phyloP scores from a whole-genome alignment of 805 yeast genomes.

The Saturnispora sanitii region DNA sequence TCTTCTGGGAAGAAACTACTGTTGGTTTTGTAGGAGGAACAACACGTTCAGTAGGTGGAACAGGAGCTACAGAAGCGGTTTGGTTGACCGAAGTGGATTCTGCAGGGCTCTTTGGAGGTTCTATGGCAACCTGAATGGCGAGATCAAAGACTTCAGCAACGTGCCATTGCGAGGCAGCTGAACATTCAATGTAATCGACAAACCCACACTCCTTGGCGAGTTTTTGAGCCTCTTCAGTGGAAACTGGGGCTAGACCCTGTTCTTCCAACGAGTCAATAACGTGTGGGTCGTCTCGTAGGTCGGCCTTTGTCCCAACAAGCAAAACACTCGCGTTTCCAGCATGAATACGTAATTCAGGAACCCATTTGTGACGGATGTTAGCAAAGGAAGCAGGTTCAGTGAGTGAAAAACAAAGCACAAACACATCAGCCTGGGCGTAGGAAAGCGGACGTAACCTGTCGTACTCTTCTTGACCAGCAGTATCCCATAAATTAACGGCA shows the following conservation, averaged over 20 bases:
- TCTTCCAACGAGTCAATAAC: conserved; percentile 60
- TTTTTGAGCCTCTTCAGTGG: conserved; percentile 50
- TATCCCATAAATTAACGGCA: conserved; percentile 88
- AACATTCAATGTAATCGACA: conserved; percentile 72
- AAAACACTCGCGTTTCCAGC: conserved; percentile 58
- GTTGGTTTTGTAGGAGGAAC: no score
- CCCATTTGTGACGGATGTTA: conserved; percentile 74
- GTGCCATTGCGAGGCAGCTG: conserved; percentile 83
- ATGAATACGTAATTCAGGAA: conserved; percentile 81
- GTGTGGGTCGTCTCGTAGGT: conserved; percentile 73
- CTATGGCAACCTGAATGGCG: conserved; percentile 63
- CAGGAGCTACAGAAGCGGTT: no score
- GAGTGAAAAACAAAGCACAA: conserved; percentile 76
- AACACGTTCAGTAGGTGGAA: no score
- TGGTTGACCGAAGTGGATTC: no score
- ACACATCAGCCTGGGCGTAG: conserved; percentile 87
- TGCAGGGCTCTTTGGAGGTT: conserved; percentile 34
- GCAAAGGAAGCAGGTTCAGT: conserved; percentile 72
- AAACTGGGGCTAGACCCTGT: conserved; percentile 51
- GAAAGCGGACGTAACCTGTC: conserved; percentile 83
- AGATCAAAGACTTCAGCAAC: conserved; percentile 77
- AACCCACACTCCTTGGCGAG: conserved; percentile 67
- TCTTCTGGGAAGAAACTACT: no score
- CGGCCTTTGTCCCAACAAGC: conserved; percentile 82
- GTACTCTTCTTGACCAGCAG: conserved; percentile 91